Evolutionary conservation across 192 early-diverging fungal genomes (phyloP).

Genomic region (Helicostylum pulchrum): DNA sequence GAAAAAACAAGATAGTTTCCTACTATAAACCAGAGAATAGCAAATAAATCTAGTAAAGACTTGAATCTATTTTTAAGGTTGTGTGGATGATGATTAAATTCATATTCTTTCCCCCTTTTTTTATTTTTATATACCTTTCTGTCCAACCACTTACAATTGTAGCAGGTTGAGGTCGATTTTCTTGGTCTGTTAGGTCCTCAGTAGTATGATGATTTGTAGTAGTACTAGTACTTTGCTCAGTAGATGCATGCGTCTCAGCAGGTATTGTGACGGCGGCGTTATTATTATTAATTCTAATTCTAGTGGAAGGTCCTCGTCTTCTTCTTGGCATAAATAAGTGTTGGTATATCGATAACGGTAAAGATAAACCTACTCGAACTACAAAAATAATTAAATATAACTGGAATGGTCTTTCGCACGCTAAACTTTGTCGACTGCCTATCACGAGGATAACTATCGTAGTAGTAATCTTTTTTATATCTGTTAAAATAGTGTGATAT

Average conservation of each 20-base stretch:
- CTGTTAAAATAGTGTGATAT: background rate
- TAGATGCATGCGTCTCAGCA: background rate
- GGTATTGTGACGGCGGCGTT: background rate
- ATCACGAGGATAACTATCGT: background rate
- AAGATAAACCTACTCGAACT: slow-evolving; percentile 8
- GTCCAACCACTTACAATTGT: slow-evolving; percentile 1
- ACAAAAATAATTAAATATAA: slow-evolving; percentile 20
- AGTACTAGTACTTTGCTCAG: background rate
- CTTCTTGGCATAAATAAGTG: slow-evolving; percentile 11
- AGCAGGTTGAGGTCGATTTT: background rate
- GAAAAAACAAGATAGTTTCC: slow-evolving; percentile 71
- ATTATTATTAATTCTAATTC: background rate
- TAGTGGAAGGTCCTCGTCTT: background rate
- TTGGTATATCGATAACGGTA: slow-evolving; percentile 18
- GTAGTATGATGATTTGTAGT: background rate
- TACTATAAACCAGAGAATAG: slow-evolving; percentile 62
- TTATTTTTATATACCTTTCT: background rate
- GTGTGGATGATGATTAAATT: background rate
- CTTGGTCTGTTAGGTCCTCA: background rate
- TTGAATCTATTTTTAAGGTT: slow-evolving; percentile 35
- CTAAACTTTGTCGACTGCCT: background rate
- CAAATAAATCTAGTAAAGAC: slow-evolving; percentile 56
- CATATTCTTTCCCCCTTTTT: background rate
- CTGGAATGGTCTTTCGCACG: slow-evolving; percentile 22
- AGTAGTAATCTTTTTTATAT: background rate